Base-by-base conservation (phyloP, 352 stramenopile genomes). In the Pythium volutum region DNA sequence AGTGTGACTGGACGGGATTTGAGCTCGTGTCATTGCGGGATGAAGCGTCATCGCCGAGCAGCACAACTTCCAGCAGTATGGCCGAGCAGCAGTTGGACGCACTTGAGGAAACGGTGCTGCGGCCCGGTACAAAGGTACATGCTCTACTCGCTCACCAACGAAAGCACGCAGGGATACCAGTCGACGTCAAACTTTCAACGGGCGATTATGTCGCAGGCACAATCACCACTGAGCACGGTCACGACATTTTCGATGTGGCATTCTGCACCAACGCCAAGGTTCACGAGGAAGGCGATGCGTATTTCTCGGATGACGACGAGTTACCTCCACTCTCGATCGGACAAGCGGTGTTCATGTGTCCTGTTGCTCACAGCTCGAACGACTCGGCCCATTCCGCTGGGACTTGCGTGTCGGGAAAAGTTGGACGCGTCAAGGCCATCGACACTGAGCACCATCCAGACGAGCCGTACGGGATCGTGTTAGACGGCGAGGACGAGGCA, bases 1-100 rank as follows among this genome's bases (percentile, higher is more conserved):
- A 84, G 29, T 91, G 81, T 36, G 74, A 91, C 33, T 91, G 81
- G 81, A 87, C 70, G 9, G 81, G 77, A 7, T 83, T 85, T 27
- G 77, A 89, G 39, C 70, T 78, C 16, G 64, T 55, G 9, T 61
- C 60, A 8, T 20, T 73, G 3, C 61, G 33, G 16, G 29, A 18
- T 46, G 26, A 10, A 36, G 31, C 31, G 8, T 26, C 34, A 3
- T 4, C 23, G 16, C 22, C 4, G n/a, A 22, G 14, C 18, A 55
- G 11, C 16, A 18, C 38, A 29, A 49, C 12, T 43, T 25, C 25
- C 33, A 47, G 7, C 27, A n/a, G 38, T 8, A 39, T 33, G 29
- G 39, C 36, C 27, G 50, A 14, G 10, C 20, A 55, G 20, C 29
- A 55, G 11, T 26, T 55, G 31, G 29, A 8, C 26, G 55, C 27